Evolutionary conservation across 768 basidiomycete genomes (phyloP).

Genomic region (Leccinum ochraceum): DNA sequence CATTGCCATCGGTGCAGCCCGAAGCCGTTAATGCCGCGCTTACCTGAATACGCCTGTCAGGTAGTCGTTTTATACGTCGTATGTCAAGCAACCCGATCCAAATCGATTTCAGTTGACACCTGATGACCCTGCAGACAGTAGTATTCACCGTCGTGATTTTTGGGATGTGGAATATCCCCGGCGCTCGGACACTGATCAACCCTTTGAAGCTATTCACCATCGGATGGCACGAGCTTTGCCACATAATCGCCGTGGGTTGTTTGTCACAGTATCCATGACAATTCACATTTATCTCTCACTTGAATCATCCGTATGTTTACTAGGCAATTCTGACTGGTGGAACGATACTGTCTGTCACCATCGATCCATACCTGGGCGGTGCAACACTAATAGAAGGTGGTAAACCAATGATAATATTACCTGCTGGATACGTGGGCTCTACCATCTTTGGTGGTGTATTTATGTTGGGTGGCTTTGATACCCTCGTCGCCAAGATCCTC

Average conservation of each 20-base stretch:
- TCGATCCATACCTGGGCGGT: constrained; percentile 79
- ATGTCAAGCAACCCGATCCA: constrained; percentile 34
- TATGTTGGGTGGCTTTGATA: constrained; percentile 83
- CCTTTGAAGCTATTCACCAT: constrained; percentile 88
- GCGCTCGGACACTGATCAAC: constrained; percentile 74
- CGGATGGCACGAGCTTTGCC: constrained; percentile 87
- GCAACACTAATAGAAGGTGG: constrained; percentile 71
- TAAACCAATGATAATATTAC: constrained; percentile 65
- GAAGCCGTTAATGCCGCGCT: constrained; percentile 23
- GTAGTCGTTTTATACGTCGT: constrained; percentile 78
- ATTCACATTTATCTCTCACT: constrained; percentile 8
- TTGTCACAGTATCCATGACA: constrained; percentile 4
- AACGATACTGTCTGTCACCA: constrained; percentile 74
- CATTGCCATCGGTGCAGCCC: constrained; percentile 17
- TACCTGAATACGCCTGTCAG: constrained; percentile 39
- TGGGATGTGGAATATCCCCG: constrained; percentile 86
- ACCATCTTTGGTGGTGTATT: constrained; percentile 82
- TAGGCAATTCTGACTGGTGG: constrained; percentile 82
- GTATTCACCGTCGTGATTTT: constrained; percentile 87
- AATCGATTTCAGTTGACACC: constrained; percentile 10
- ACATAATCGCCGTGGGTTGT: constrained; percentile 67
- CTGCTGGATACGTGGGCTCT: constrained; percentile 82
- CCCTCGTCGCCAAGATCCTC: constrained; percentile 87
- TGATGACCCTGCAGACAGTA: constrained; percentile 54
- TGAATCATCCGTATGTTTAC: constrained; percentile 1